Evolutionary conservation across 129 eudicot species (phyloP).

Genomic region (Gnaphalium uliginosum): DNA sequence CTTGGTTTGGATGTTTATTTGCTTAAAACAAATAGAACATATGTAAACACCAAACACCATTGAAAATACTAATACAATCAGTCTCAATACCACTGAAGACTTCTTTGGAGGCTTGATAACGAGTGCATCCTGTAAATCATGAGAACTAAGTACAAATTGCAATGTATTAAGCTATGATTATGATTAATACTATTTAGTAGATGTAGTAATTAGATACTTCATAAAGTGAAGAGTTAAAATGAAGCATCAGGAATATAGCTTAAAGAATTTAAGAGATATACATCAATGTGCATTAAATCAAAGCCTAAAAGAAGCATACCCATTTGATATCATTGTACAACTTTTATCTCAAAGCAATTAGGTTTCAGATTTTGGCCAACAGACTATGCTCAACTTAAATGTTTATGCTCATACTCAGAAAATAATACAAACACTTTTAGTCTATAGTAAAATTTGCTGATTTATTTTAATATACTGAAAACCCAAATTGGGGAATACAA

Average conservation of each 20-base stretch:
- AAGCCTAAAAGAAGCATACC: no score
- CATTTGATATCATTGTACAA: no score
- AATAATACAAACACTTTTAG: neutral
- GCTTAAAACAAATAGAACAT: conserved; percentile 51
- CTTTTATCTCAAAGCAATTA: neutral
- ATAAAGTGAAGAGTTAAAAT: neutral
- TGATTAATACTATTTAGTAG: no score
- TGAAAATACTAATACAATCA: conserved; percentile 42
- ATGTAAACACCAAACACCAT: conserved; percentile 57
- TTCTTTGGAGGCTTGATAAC: conserved; percentile 46
- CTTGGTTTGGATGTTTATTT: conserved; percentile 33
- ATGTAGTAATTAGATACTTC: no score
- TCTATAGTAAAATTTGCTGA: neutral
- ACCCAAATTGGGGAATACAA: conserved; percentile 1
- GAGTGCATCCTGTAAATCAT: conserved; percentile 47
- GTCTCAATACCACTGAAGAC: conserved; percentile 39
- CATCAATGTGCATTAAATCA: no score
- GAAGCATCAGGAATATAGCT: neutral
- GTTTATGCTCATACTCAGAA: neutral
- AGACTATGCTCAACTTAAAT: neutral
- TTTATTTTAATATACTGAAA: neutral
- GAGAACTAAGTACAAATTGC: conserved; percentile 3
- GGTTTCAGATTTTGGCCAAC: neutral
- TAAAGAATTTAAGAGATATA: neutral
- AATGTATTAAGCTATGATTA: neutral